Evolutionary conservation across 2,329 filamentous ascomycete genomes (phyloP).

Genomic region (Alternaria hordeiaustralica): DNA sequence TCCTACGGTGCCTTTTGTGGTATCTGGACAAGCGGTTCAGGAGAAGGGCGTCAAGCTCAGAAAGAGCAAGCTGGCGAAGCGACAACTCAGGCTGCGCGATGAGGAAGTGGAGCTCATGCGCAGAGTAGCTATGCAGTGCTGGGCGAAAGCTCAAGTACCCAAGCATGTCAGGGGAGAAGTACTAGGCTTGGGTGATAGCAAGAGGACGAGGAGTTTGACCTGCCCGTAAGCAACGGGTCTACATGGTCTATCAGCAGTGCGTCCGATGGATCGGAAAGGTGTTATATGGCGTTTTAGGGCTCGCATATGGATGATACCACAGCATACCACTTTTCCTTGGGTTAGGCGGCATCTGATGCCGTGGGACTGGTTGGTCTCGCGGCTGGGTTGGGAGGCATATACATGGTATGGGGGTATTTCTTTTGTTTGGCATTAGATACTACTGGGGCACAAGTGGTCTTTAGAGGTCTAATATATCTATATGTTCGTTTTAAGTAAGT

Average conservation of each 20-base stretch:
- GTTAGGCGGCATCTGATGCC: neutral
- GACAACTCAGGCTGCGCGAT: conserved; percentile 52
- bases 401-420: neutral
- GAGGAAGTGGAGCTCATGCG: conserved; percentile 54
- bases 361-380: neutral
- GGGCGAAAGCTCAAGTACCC: conserved; percentile 45
- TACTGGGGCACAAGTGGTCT: neutral
- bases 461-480: neutral
- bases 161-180: conserved; percentile 33
- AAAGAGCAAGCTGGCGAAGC: conserved; percentile 53
- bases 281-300: conserved; percentile 4
- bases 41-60: conserved; percentile 38
- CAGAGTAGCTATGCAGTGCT: conserved; percentile 52
- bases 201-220: conserved; percentile 39
- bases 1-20: conserved; percentile 17
- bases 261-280: neutral
- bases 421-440: conserved; percentile 11
- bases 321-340: conserved; percentile 11
- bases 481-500: neutral
- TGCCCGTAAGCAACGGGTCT: conserved; percentile 29
- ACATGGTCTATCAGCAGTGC: neutral
- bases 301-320: conserved; percentile 21
- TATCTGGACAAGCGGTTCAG: conserved; percentile 10
- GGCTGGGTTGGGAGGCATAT: neutral
- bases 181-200: conserved; percentile 19